These are phyloP conservation scores for Abrus pulchellus DNA, from an alignment of 306 rosid genomes.

Conservation along the genomic window DNA sequence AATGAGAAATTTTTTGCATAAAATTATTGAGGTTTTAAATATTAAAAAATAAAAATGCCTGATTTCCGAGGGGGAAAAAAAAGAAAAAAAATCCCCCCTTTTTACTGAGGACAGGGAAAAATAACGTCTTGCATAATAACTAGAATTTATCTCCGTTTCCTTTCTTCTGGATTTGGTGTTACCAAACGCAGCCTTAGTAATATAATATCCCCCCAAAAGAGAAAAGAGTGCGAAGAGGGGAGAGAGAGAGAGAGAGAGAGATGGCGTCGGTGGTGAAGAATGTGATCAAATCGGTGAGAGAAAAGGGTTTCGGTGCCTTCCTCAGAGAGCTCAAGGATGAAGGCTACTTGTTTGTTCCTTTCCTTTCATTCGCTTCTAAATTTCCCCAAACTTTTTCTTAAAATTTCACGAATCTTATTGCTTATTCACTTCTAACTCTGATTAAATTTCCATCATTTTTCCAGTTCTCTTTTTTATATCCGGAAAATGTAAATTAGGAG, in stretches of 20 bases:
- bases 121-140: too few relatives aligned
- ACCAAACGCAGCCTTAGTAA: constrained; percentile 38
- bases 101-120: too few relatives aligned
- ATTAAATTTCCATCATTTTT: not conserved
- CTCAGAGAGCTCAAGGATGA: constrained; percentile 76
- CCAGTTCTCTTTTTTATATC: not conserved
- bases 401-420: constrained; percentile 10
- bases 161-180: not conserved
- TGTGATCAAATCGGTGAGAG: constrained; percentile 68
- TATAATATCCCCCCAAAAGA: not conserved
- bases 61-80: too few relatives aligned
- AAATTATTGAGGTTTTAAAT: too few relatives aligned
- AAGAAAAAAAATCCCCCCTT: too few relatives aligned
- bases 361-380: not conserved
- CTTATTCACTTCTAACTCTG: not conserved
- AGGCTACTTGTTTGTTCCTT: constrained; percentile 70
- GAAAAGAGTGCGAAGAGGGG: not conserved
- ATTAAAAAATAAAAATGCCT: too few relatives aligned
- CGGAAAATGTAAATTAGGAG: constrained; percentile 12
- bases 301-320: constrained; percentile 77
- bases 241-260: constrained; percentile 36
- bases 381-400: not conserved
- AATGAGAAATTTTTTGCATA: too few relatives aligned
- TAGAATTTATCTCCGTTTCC: not conserved
- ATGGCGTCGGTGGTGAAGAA: constrained; percentile 93